Conservation (phyloP, 257 asterid species). For the Gentiana dahurica region DNA sequence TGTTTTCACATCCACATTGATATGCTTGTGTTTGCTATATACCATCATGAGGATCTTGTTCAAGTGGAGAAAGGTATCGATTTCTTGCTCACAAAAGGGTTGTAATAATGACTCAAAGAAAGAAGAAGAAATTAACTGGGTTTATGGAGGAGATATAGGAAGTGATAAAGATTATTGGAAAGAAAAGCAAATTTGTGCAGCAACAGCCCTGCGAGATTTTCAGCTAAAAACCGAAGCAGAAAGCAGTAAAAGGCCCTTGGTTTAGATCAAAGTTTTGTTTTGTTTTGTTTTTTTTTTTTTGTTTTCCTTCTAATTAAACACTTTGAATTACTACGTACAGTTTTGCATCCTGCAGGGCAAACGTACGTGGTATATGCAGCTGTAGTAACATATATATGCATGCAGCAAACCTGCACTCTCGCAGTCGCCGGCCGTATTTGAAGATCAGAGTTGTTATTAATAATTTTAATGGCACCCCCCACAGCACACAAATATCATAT, state of each 20-base stretch:
- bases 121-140: constrained; percentile 46
- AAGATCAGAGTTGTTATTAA: too few species aligned
- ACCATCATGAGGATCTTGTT: constrained; percentile 72
- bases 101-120: constrained; percentile 18
- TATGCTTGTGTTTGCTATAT: constrained; percentile 63
- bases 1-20: constrained; percentile 66
- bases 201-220: constrained; percentile 24
- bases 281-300: neutral
- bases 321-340: neutral
- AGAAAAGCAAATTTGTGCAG: constrained; percentile 34
- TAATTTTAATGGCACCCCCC: too few species aligned
- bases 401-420: too few species aligned
- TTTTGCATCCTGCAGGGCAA: too few species aligned
- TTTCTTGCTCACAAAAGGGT: constrained; percentile 67
- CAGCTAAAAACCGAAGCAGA: constrained; percentile 34
- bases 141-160: constrained; percentile 48
- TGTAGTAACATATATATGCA: too few species aligned
- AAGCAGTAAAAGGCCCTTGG: constrained; percentile 21
- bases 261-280: constrained; percentile 7
- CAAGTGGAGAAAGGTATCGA: constrained; percentile 73
- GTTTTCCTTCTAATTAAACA: neutral
- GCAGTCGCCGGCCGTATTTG: too few species aligned
- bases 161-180: constrained; percentile 44
- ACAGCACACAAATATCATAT: too few species aligned
- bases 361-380: too few species aligned